Base-by-base conservation (phyloP, 1,139 yeast species). In the Yamadazyma kanchanaburiensis region DNA sequence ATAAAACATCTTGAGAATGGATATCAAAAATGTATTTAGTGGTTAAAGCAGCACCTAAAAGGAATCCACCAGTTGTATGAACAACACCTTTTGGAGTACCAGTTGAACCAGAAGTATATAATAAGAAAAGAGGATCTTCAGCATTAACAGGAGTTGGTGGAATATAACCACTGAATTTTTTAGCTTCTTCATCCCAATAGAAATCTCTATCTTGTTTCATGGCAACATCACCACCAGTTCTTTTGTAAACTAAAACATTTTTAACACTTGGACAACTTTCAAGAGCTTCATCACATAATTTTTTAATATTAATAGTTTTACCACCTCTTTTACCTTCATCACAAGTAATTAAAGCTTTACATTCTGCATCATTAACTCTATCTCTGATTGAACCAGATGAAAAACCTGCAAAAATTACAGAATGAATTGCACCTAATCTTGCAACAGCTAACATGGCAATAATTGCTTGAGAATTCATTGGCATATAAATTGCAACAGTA, bases 11-110 rank as follows among this genome's bases (percentile, higher is more conserved):
- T 49, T 84, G 83, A 32, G 80, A 77, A 57, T 87, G 95, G 35
- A 91, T 74, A 60, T 94, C 98, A 56, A 91, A 91, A 35, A 89
- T 85, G 60, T 89, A 91, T 61, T 82, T 85, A 37, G 96, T 86
- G 35, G 97, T 87, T 64, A 89, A 66, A 32, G 95, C 94, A 27
- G 97, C 96, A 43, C 96, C 96, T 45, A 91, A 71, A 46, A 91
- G 73, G 68, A 82, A 91, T 41, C 97, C 97, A 51, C 84, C 97
- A 39, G 96, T 89, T 41, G 87, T 68, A 64, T 91, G 97, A 42
- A 88, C 94, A 45, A 91, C 95, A 64, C 97, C 97, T 74, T 91
- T 91, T 60, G 97, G 98, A 54, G 94, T 80, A 46, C 98, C 97
- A 32, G 97, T 91, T 24, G 96, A 87, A 43, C 97, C 97, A 15